phyloP scores from a whole-genome alignment of 208 protist genomes.

The Acanthamoeba quina region DNA sequence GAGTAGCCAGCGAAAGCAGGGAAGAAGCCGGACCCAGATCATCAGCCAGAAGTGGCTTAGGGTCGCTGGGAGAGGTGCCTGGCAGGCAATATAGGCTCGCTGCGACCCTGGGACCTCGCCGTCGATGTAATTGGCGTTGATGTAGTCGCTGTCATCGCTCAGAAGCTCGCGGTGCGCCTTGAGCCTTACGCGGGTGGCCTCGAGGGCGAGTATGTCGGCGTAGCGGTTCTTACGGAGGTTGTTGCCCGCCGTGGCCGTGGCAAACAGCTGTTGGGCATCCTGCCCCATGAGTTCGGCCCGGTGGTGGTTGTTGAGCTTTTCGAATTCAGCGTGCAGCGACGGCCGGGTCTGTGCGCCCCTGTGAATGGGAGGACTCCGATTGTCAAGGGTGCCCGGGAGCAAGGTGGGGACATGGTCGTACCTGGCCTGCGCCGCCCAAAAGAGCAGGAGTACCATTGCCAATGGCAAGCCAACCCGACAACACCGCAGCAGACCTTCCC shows the following conservation, averaged over 20 bases:
- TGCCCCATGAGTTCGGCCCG: background rate
- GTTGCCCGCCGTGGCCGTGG: background rate
- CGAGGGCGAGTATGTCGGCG: constrained; percentile 6
- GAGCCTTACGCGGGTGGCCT: background rate
- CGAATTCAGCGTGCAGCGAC: background rate
- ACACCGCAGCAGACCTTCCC: background rate
- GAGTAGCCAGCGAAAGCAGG: background rate
- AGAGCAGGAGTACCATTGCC: background rate
- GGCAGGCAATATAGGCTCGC: constrained; percentile 57
- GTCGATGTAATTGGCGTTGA: constrained; percentile 73
- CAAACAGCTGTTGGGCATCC: background rate
- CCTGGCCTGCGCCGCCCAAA: background rate
- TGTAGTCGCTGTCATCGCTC: constrained; percentile 45
- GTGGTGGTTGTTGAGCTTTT: background rate
- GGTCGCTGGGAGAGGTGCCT: constrained; percentile 61
- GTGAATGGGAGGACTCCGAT: background rate
- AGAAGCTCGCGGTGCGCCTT: background rate
- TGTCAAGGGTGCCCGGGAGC: background rate
- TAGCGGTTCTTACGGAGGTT: constrained; percentile 54
- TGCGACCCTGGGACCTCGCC: background rate
- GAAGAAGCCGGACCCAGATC: background rate
- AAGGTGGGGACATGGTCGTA: background rate
- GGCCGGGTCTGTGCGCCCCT: background rate
- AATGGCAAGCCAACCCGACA: background rate
- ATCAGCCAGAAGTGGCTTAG: constrained; percentile 72